Evolutionary conservation across 169 alveolate species (phyloP).

Genomic region (Cryptosporidium meleagridis): DNA sequence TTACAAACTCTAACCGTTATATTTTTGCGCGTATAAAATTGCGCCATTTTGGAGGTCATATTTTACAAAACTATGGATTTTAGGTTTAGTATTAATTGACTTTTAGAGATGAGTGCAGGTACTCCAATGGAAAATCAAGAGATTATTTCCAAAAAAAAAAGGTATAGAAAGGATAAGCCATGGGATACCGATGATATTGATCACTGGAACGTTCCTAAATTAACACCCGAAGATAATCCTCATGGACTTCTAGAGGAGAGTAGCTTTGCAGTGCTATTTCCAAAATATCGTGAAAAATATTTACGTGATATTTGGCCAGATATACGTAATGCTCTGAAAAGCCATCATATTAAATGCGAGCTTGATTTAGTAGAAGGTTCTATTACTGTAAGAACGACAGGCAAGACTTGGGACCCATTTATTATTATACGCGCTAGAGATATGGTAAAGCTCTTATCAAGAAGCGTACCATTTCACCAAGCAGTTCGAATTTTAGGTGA

Average conservation of each 20-base stretch:
- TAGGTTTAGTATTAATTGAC: not conserved
- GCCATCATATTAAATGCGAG: slow-evolving; percentile 93
- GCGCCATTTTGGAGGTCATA: not conserved
- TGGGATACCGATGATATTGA: slow-evolving; percentile 99
- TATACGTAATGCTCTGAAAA: slow-evolving; percentile 87
- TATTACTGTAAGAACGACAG: slow-evolving; percentile 97
- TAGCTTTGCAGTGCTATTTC: slow-evolving; percentile 97
- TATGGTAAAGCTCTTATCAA: slow-evolving; percentile 95
- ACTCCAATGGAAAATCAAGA: not conserved
- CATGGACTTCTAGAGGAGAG: slow-evolving; percentile 95
- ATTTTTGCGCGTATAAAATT: not conserved
- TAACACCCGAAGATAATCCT: slow-evolving; percentile 90
- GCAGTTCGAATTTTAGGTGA: slow-evolving; percentile 96
- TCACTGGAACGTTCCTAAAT: slow-evolving; percentile 94
- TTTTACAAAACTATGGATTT: not conserved
- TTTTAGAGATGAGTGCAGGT: not conserved
- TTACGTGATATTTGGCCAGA: slow-evolving; percentile 96
- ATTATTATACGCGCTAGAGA: slow-evolving; percentile 96
- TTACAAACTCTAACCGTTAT: not conserved
- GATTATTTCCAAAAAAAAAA: slow-evolving; percentile 83
- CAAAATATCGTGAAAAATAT: slow-evolving; percentile 98
- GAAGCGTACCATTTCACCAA: slow-evolving; percentile 98
- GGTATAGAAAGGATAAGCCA: slow-evolving; percentile 97
- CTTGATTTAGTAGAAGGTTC: slow-evolving; percentile 98
- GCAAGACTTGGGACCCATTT: slow-evolving; percentile 98